These are phyloP conservation scores for Ophiostoma angusticollis DNA, from an alignment of 2,329 filamentous ascomycete genomes.

Conservation along the genomic window DNA sequence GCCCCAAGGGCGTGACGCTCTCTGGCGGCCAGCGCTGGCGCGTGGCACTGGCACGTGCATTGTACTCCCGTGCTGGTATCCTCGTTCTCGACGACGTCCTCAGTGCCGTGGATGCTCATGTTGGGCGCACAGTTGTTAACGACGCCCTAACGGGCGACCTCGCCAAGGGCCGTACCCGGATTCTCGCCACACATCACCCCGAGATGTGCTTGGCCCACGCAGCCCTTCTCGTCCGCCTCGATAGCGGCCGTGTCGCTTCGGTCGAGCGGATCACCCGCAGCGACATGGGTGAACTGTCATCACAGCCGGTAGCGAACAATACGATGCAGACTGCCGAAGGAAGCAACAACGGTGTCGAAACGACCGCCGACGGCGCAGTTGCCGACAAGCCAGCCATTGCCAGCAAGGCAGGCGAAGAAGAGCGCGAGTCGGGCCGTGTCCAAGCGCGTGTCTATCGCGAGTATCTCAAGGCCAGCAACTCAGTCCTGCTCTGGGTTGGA, in stretches of 20 bases:
- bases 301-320: not conserved
- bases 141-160: slow-evolving; percentile 39
- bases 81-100: slow-evolving; percentile 36
- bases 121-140: slow-evolving; percentile 35
- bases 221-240: slow-evolving; percentile 20
- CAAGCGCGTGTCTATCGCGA: slow-evolving; percentile 22
- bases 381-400: not conserved
- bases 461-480: slow-evolving; percentile 22
- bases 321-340: too few relatives aligned
- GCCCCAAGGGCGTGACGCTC: slow-evolving; percentile 29
- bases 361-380: slow-evolving; percentile 5
- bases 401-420: slow-evolving; percentile 13
- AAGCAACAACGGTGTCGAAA: not conserved
- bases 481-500: slow-evolving; percentile 17
- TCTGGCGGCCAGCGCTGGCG: slow-evolving; percentile 34
- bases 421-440: slow-evolving; percentile 21
- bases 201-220: slow-evolving; percentile 21
- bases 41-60: slow-evolving; percentile 30
- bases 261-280: slow-evolving; percentile 13
- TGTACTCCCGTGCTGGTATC: slow-evolving; percentile 31
- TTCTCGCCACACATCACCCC: slow-evolving; percentile 45
- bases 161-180: slow-evolving; percentile 41
- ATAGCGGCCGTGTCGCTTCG: slow-evolving; percentile 17
- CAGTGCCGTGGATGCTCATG: slow-evolving; percentile 35
- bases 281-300: slow-evolving; percentile 3